Evolutionary conservation across 345 rosid species (phyloP).

Genomic region (Trapa incisa): DNA sequence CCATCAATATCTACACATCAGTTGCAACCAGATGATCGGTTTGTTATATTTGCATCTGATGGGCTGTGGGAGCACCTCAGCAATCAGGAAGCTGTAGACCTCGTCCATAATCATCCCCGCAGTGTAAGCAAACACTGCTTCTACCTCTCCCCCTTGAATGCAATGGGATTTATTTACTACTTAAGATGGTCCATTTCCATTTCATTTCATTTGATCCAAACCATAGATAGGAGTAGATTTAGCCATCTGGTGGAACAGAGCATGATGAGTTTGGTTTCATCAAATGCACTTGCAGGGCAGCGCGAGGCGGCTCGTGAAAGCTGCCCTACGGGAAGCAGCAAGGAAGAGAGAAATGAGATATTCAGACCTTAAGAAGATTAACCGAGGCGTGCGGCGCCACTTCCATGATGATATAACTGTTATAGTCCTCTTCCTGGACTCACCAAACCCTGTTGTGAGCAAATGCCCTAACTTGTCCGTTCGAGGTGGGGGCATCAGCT

Average conservation of each 20-base stretch:
- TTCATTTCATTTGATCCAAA: background rate
- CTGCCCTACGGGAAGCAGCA: slow-evolving; percentile 11
- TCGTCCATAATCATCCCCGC: slow-evolving; percentile 27
- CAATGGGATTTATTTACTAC: background rate
- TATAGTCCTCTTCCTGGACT: slow-evolving; percentile 10
- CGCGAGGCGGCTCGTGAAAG: slow-evolving; percentile 11
- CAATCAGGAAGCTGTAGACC: slow-evolving; percentile 36
- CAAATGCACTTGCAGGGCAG: slow-evolving; percentile 4
- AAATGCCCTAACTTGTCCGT: background rate
- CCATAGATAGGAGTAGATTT: too few species aligned
- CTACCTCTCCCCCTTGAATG: background rate
- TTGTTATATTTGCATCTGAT: slow-evolving; percentile 39
- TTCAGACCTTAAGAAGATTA: slow-evolving; percentile 12
- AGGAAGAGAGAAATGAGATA: slow-evolving; percentile 14
- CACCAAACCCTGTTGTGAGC: background rate
- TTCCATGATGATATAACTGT: slow-evolving; percentile 15
- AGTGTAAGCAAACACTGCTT: background rate
- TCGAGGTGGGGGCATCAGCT: slow-evolving; percentile 8
- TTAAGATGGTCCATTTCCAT: background rate
- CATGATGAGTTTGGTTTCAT: too few species aligned
- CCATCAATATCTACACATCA: slow-evolving; percentile 29
- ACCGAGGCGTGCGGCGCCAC: slow-evolving; percentile 12
- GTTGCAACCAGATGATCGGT: slow-evolving; percentile 32
- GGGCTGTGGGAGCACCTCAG: slow-evolving; percentile 39
- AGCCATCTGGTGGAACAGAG: too few species aligned